These are phyloP conservation scores for Diaporthe sp. DNA, from an alignment of 2,329 filamentous ascomycete species.

Conservation along the genomic window DNA sequence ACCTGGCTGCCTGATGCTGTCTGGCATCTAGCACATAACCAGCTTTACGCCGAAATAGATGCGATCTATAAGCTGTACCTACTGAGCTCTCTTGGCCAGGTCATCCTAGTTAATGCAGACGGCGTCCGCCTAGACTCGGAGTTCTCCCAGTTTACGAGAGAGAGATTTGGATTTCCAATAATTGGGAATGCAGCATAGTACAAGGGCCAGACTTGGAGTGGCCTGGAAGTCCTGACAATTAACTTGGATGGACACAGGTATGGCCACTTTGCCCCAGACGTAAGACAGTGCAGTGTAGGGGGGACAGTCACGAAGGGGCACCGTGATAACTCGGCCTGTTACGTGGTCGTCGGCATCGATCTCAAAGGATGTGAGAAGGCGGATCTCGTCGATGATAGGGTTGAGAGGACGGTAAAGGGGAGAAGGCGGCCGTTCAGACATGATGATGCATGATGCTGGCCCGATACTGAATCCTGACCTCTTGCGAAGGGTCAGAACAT, in stretches of 20 bases:
- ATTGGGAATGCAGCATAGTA: not conserved
- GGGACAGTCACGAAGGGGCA: not conserved
- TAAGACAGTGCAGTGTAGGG: not conserved
- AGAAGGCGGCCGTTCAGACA: not conserved
- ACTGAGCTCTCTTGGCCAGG: not conserved
- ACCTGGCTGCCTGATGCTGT: not conserved
- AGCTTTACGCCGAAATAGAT: constrained; percentile 2
- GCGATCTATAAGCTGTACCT: not conserved
- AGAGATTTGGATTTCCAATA: not conserved
- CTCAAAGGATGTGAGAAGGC: not conserved
- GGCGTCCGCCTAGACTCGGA: constrained; percentile 17
- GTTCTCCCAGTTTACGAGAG: not conserved
- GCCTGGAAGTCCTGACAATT: not conserved
- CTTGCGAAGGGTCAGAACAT: not conserved
- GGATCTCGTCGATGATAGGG: not conserved
- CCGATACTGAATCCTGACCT: not conserved
- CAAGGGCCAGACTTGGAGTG: not conserved
- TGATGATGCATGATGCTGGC: not conserved
- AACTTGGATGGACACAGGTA: not conserved
- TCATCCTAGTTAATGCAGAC: constrained; percentile 16
- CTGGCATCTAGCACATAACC: constrained; percentile 8
- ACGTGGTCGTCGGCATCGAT: not conserved
- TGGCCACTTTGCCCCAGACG: not conserved
- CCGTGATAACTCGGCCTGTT: not conserved
- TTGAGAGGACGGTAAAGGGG: not conserved